Evolutionary conservation across 2,329 filamentous ascomycete species (phyloP).

Genomic region (Penicillium sp.): DNA sequence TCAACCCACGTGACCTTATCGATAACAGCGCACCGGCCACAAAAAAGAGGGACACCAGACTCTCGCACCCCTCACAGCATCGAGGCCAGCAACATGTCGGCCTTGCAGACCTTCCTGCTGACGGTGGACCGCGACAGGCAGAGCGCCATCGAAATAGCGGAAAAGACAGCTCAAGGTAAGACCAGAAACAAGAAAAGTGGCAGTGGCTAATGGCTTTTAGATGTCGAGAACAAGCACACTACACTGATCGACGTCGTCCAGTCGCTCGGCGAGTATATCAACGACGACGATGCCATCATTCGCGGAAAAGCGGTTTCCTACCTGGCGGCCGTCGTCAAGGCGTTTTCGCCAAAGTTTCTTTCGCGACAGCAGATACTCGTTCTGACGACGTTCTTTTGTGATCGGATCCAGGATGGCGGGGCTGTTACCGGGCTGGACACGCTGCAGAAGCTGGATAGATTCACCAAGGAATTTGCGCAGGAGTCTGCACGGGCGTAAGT

Average conservation of each 20-base stretch:
- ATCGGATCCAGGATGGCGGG: constrained; percentile 60
- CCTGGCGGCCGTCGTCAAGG: constrained; percentile 41
- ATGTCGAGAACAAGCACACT: constrained; percentile 56
- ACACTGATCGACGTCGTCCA: constrained; percentile 61
- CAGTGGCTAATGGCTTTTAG: constrained; percentile 30
- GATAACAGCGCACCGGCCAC: constrained; percentile 25
- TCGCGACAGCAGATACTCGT: constrained; percentile 60
- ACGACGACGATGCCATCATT: constrained; percentile 59
- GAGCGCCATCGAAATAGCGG: constrained; percentile 44
- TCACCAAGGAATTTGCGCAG: constrained; percentile 54
- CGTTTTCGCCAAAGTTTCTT: constrained; percentile 52
- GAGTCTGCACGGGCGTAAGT: constrained; percentile 51
- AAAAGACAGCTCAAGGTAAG: constrained; percentile 42
- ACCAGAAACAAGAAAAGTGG: neutral
- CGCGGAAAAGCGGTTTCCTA: constrained; percentile 55
- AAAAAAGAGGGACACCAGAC: constrained; percentile 20
- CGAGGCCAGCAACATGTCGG: constrained; percentile 38
- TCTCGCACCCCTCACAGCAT: constrained; percentile 6
- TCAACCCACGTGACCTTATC: constrained; percentile 30
- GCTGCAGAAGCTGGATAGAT: constrained; percentile 57
- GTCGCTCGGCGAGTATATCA: constrained; percentile 63
- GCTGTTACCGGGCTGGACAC: constrained; percentile 57
- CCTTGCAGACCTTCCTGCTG: constrained; percentile 47
- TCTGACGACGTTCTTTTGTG: constrained; percentile 61
- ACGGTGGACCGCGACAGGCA: constrained; percentile 44